Evolutionary conservation across 257 asterid genomes (phyloP).

Genomic region (Fraxinus anomala): DNA sequence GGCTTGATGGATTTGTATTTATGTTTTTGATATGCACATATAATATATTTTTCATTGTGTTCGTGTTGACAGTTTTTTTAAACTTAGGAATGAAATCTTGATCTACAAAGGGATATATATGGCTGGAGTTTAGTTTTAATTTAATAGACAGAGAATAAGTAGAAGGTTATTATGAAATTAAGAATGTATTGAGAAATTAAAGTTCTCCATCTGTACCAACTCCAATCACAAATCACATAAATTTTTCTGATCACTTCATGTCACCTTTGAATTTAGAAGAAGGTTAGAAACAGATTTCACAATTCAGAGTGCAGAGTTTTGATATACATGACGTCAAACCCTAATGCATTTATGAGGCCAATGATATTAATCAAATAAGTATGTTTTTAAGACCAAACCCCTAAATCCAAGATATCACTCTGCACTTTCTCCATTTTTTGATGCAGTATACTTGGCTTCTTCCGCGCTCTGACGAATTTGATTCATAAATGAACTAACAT

Average conservation of each 20-base stretch:
- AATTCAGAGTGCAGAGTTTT: background rate
- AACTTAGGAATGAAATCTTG: no score
- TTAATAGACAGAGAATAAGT: no score
- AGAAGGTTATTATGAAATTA: background rate
- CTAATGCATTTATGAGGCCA: background rate
- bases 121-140: no score
- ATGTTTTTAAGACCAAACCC: background rate
- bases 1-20: background rate
- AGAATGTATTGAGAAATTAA: background rate
- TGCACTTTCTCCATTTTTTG: background rate
- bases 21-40: background rate
- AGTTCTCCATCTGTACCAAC: background rate
- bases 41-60: no score
- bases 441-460: background rate
- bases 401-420: background rate
- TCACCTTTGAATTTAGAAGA: background rate
- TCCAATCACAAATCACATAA: background rate
- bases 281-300: background rate
- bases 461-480: background rate
- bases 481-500: background rate
- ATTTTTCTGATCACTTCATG: background rate
- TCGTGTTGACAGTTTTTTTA: no score
- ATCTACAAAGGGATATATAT: no score
- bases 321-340: background rate
- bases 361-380: background rate